Conservation (phyloP, 208 protist species). For the Trypanosoma conorhini region DNA sequence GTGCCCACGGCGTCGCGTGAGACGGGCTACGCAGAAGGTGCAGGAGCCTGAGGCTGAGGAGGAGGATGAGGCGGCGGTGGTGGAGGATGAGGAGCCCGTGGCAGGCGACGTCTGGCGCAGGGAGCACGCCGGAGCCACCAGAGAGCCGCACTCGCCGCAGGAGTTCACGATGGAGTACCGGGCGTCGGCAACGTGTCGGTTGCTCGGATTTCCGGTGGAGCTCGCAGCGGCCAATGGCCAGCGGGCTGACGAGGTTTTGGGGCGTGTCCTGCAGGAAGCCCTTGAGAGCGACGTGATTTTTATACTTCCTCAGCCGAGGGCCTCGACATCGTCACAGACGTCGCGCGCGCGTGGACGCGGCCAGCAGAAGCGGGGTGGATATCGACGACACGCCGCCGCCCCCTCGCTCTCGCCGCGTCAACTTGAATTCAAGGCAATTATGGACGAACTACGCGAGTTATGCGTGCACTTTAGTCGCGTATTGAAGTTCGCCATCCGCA, state of each 20-base stretch:
- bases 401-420: slow-evolving; percentile 58
- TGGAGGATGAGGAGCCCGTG: slow-evolving; percentile 29
- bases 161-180: slow-evolving; percentile 34
- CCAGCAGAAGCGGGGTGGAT: slow-evolving; percentile 5
- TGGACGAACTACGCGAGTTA: slow-evolving; percentile 72
- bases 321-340: slow-evolving; percentile 8
- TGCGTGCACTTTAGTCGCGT: slow-evolving; percentile 74
- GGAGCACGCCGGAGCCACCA: not conserved
- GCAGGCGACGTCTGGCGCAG: not conserved
- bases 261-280: slow-evolving; percentile 63
- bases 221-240: slow-evolving; percentile 61
- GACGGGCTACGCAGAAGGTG: not conserved
- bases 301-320: slow-evolving; percentile 33
- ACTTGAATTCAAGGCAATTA: slow-evolving; percentile 66
- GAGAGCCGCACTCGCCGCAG: not conserved
- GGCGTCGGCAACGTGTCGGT: slow-evolving; percentile 74
- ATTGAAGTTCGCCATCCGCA: slow-evolving; percentile 85
- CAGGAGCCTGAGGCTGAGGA: slow-evolving; percentile 4
- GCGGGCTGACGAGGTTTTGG: slow-evolving; percentile 44
- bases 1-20: slow-evolving; percentile 26
- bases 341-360: slow-evolving; percentile 10
- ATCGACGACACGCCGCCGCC: slow-evolving; percentile 7
- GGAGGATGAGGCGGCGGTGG: slow-evolving; percentile 16
- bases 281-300: slow-evolving; percentile 82
- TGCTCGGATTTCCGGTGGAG: slow-evolving; percentile 86